phyloP scores from a whole-genome alignment of 192 early-diverging fungal genomes.

The Umbelopsis sp. region DNA sequence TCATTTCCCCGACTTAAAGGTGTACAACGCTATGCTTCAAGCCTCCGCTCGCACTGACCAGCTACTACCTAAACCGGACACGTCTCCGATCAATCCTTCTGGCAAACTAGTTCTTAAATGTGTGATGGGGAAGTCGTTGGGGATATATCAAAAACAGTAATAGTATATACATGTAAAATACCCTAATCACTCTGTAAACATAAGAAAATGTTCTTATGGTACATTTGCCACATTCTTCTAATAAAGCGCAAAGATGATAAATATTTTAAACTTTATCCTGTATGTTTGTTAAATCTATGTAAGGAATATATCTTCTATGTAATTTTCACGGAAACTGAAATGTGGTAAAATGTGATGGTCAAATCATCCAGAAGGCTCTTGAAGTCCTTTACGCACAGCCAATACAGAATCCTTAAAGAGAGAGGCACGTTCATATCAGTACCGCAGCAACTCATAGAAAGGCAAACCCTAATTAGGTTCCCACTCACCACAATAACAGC shows the following conservation, averaged over 20 bases:
- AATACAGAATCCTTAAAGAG: conserved; percentile 55
- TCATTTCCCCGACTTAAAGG: background rate
- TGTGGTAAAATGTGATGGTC: no score
- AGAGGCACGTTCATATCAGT: conserved; percentile 3
- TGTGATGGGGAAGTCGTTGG: conserved; percentile 8
- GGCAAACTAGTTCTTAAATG: conserved; percentile 12
- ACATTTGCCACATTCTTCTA: background rate
- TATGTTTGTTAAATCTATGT: no score
- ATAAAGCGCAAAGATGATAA: background rate
- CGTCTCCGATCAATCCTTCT: background rate
- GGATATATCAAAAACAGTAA: conserved; percentile 5
- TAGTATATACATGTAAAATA: no score
- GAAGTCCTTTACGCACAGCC: conserved; percentile 50
- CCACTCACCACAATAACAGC: conserved; percentile 77
- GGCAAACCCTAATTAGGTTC: background rate
- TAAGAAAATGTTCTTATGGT: background rate
- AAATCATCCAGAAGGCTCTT: background rate
- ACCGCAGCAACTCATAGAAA: background rate
- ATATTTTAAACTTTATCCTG: background rate
- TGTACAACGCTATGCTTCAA: conserved; percentile 8
- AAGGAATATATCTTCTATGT: no score
- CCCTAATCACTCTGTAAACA: no score
- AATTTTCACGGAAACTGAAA: no score
- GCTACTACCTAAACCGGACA: no score
- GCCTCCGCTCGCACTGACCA: background rate